phyloP scores from a whole-genome alignment of 495 filamentous ascomycete genomes.

The Thozetella sp. region DNA sequence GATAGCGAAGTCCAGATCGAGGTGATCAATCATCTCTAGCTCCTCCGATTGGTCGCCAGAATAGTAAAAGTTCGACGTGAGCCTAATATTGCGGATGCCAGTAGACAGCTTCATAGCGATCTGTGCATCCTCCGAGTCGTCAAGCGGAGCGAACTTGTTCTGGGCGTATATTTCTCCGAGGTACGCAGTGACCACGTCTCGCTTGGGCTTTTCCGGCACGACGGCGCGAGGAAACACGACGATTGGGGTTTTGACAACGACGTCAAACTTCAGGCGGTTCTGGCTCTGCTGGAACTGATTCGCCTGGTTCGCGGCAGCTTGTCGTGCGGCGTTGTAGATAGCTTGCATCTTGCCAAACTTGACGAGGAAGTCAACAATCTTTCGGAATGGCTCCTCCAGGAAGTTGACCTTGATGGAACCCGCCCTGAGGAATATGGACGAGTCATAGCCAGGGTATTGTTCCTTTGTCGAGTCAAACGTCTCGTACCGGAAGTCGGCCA shows the following conservation, averaged over 20 bases:
- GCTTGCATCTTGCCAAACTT: slow-evolving; percentile 99
- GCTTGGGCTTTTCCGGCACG: slow-evolving; percentile 52
- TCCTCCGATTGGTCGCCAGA: slow-evolving; percentile 72
- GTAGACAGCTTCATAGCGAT: slow-evolving; percentile 88
- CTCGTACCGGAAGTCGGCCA: slow-evolving; percentile 97
- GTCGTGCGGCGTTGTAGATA: slow-evolving; percentile 94
- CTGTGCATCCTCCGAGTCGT: slow-evolving; percentile 66
- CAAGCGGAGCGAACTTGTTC: slow-evolving; percentile 84
- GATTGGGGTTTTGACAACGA: slow-evolving; percentile 91
- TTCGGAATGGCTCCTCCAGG: slow-evolving; percentile 93
- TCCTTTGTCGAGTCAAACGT: slow-evolving; percentile 81
- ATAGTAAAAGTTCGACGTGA: slow-evolving; percentile 91
- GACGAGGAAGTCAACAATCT: slow-evolving; percentile 95
- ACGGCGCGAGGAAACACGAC: slow-evolving; percentile 86
- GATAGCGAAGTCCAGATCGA: slow-evolving; percentile 89
- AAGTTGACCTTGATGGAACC: slow-evolving; percentile 97
- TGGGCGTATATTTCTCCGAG: slow-evolving; percentile 96
- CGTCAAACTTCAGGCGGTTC: slow-evolving; percentile 88
- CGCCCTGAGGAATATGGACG: slow-evolving; percentile 82
- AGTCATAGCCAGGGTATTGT: slow-evolving; percentile 92
- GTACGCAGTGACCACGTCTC: slow-evolving; percentile 88
- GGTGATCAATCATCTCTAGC: slow-evolving; percentile 93
- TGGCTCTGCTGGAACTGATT: slow-evolving; percentile 89
- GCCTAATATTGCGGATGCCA: slow-evolving; percentile 86
- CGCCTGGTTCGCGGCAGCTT: slow-evolving; percentile 93